phyloP scores from a whole-genome alignment of 1,284 basidiomycete genomes.

The Amylostereum areolatum region DNA sequence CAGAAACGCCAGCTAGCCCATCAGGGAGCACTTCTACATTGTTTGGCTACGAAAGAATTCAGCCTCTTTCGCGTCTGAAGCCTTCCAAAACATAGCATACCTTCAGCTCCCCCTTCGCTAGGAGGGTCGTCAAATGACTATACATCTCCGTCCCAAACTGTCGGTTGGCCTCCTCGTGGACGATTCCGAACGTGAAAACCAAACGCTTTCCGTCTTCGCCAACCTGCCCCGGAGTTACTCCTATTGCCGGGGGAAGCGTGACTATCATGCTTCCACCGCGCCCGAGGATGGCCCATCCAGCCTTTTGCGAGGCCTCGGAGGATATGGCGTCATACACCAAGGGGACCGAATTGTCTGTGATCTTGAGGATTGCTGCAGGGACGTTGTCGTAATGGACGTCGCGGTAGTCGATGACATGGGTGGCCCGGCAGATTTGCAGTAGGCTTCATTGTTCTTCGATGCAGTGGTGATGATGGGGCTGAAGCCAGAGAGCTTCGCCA shows the following conservation, averaged over 20 bases:
- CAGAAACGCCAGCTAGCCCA: slow-evolving; percentile 2
- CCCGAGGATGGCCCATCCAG: not conserved
- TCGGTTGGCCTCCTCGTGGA: not conserved
- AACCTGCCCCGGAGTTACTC: no score
- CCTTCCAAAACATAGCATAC: not conserved
- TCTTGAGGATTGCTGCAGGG: not conserved
- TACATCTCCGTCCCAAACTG: not conserved
- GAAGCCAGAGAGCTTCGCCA: slow-evolving; percentile 24
- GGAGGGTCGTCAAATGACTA: not conserved
- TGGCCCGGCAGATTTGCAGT: slow-evolving; percentile 28
- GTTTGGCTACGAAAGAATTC: slow-evolving; percentile 1
- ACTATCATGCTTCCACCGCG: not conserved
- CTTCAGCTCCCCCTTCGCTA: not conserved
- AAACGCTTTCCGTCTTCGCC: not conserved
- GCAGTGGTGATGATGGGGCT: slow-evolving; percentile 27
- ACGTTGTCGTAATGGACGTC: slow-evolving; percentile 3
- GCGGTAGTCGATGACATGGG: slow-evolving; percentile 25
- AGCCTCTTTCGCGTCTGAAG: not conserved
- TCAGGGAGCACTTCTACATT: slow-evolving; percentile 1
- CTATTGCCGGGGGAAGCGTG: no score
- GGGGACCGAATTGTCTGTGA: not conserved
- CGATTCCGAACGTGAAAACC: not conserved
- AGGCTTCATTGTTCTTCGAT: slow-evolving; percentile 23
- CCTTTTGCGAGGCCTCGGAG: not conserved
- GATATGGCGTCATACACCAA: not conserved